Evolutionary conservation across 2,329 filamentous ascomycete genomes (phyloP).

Genomic region (Fonsecaea nubica): DNA sequence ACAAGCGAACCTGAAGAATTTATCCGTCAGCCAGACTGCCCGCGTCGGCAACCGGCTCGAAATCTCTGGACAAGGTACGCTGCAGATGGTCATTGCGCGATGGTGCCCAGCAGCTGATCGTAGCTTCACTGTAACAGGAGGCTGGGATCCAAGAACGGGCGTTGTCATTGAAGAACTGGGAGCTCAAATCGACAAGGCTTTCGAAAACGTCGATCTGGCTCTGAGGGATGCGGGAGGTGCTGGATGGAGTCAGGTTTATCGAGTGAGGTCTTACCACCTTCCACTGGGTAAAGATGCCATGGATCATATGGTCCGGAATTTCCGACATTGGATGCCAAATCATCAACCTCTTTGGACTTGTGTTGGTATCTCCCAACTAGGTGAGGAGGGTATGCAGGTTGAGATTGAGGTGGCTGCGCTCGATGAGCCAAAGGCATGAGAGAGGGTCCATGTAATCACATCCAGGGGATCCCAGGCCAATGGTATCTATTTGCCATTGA

Average conservation of each 20-base stretch:
- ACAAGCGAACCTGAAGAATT: no score
- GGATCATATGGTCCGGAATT: slow-evolving; percentile 53
- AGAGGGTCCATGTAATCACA: no score
- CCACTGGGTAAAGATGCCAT: slow-evolving; percentile 50
- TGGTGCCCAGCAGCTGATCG: no score
- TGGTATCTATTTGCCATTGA: no score
- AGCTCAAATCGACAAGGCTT: slow-evolving; percentile 60
- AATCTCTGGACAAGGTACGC: slow-evolving; percentile 55
- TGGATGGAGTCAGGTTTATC: slow-evolving; percentile 63
- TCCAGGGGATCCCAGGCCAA: no score
- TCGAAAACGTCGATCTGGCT: slow-evolving; percentile 62
- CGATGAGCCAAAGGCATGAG: no score
- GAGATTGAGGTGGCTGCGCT: slow-evolving; percentile 62
- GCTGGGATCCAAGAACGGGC: slow-evolving; percentile 11
- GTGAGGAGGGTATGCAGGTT: slow-evolving; percentile 59
- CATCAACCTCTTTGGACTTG: slow-evolving; percentile 63
- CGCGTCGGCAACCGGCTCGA: slow-evolving; percentile 58
- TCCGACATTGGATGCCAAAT: slow-evolving; percentile 59
- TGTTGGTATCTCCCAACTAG: slow-evolving; percentile 59
- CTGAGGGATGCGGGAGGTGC: slow-evolving; percentile 62
- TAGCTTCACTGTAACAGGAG: not conserved
- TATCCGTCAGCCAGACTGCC: slow-evolving; percentile 52
- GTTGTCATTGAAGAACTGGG: not conserved
- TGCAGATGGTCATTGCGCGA: not conserved
- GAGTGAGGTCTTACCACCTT: slow-evolving; percentile 56